These are phyloP conservation scores for Kwoniella shandongensis DNA, from an alignment of 768 basidiomycete species.

Conservation along the genomic window DNA sequence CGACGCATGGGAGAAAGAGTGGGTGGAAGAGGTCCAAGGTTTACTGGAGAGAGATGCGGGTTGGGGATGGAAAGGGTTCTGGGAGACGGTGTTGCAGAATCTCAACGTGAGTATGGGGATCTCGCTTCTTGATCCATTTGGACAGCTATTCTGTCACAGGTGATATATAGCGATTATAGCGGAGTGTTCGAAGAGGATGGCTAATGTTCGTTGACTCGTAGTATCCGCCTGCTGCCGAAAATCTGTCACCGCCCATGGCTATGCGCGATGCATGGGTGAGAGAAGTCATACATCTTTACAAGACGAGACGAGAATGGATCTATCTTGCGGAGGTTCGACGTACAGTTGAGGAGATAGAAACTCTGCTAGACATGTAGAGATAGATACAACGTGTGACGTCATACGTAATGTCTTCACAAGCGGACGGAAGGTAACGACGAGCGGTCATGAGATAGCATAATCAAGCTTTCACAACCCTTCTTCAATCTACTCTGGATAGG, in stretches of 20 bases:
- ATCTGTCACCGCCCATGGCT: constrained; percentile 8
- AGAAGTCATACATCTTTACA: constrained; percentile 19
- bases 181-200: no score
- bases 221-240: constrained; percentile 10
- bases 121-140: neutral
- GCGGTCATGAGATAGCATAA: neutral
- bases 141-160: no score
- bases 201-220: neutral
- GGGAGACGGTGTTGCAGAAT: constrained; percentile 39
- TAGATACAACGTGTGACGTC: neutral
- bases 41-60: constrained; percentile 49
- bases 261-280: constrained; percentile 17
- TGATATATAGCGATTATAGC: no score
- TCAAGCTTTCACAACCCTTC: neutral
- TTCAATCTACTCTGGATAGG: neutral
- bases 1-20: constrained; percentile 46
- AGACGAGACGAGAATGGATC: constrained; percentile 19
- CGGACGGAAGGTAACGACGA: neutral
- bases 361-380: neutral
- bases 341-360: constrained; percentile 14
- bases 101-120: constrained; percentile 26
- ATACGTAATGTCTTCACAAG: neutral
- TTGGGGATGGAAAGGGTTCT: constrained; percentile 49
- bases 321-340: constrained; percentile 13
- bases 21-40: constrained; percentile 48